phyloP scores from a whole-genome alignment of 495 filamentous ascomycete genomes.

The Xylaria sp. region DNA sequence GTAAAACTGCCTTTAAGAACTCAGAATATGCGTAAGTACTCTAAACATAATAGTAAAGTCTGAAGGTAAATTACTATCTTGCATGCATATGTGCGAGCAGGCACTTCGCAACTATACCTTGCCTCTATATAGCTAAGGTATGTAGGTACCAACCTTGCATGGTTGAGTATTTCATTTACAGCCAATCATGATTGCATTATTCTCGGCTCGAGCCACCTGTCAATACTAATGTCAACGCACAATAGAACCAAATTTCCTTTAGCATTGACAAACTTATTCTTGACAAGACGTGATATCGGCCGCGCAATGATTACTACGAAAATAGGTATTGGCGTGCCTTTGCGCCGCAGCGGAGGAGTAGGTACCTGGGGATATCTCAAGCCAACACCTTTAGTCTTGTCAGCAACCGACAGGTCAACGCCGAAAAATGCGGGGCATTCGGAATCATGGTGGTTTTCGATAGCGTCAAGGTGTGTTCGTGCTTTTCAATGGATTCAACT shows the following conservation, averaged over 20 bases:
- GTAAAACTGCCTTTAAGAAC: neutral
- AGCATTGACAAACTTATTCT: neutral
- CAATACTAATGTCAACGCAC: neutral
- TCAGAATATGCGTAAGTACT: neutral
- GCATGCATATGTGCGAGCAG: neutral
- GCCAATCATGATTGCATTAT: neutral
- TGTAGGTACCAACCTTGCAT: neutral
- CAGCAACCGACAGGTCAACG: conserved; percentile 7
- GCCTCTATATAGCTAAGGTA: neutral
- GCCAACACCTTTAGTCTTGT: neutral
- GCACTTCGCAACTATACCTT: neutral
- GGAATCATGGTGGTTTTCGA: neutral
- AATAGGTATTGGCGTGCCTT: neutral
- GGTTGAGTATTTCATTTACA: neutral
- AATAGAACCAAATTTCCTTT: neutral
- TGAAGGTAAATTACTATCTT: neutral
- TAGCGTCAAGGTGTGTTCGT: neutral
- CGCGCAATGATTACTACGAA: neutral
- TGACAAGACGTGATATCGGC: neutral
- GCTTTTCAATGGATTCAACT: neutral
- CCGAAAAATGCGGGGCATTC: conserved; percentile 17
- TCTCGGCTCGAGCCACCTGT: neutral
- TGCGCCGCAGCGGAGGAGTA: neutral
- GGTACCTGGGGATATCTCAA: neutral
- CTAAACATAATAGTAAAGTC: neutral